Evolutionary conservation across 2,329 filamentous ascomycete genomes (phyloP).

Genomic region (Pseudogymnoascus sp.): DNA sequence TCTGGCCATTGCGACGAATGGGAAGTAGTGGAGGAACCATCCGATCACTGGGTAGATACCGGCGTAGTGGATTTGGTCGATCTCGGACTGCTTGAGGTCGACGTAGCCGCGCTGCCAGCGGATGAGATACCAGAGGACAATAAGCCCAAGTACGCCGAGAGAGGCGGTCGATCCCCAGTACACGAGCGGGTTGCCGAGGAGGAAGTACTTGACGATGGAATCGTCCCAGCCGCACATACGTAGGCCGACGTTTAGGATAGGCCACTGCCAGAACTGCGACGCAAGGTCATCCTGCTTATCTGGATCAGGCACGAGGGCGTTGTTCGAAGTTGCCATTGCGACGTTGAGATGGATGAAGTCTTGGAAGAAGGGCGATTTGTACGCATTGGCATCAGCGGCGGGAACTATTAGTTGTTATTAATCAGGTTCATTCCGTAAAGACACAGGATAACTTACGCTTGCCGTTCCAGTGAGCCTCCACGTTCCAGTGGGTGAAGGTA

Average conservation of each 20-base stretch:
- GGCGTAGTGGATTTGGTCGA: constrained; percentile 92
- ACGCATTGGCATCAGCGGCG: constrained; percentile 77
- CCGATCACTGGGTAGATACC: constrained; percentile 85
- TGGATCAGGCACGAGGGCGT: constrained; percentile 90
- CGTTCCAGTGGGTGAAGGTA: constrained; percentile 97
- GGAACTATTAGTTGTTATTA: constrained; percentile 53
- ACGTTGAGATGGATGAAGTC: constrained; percentile 98
- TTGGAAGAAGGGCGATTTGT: constrained; percentile 94
- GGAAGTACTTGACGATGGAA: constrained; percentile 92
- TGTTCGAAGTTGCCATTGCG: constrained; percentile 99
- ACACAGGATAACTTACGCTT: constrained; percentile 55
- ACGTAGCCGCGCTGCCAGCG: constrained; percentile 93
- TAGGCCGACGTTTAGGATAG: constrained; percentile 85
- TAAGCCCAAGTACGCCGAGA: constrained; percentile 61
- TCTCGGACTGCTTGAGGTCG: constrained; percentile 69
- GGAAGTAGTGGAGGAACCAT: constrained; percentile 94
- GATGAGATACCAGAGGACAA: constrained; percentile 77
- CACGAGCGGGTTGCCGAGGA: constrained; percentile 89
- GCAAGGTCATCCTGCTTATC: constrained; percentile 98
- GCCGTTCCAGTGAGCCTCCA: constrained; percentile 90
- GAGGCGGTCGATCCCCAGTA: constrained; percentile 90
- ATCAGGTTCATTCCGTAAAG: neutral
- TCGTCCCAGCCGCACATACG: constrained; percentile 99
- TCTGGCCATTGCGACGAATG: constrained; percentile 94
- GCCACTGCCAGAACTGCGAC: constrained; percentile 98